Conservation (phyloP, 192 early-diverging fungal genomes). For the Coemansia aciculifera region DNA sequence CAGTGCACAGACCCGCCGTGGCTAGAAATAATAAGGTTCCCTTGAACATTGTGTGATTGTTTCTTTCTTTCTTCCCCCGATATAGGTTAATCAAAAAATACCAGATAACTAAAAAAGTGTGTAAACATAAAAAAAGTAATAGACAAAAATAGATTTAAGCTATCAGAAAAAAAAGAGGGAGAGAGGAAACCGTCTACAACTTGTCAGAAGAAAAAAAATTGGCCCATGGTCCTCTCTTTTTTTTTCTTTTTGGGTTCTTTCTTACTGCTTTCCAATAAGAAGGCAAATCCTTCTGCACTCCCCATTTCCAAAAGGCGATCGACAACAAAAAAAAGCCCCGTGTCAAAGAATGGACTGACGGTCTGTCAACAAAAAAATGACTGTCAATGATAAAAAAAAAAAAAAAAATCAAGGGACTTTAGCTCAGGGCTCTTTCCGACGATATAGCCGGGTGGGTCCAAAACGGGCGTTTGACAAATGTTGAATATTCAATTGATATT, state of each 20-base stretch:
- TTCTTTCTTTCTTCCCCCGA: not conserved
- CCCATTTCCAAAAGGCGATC: not conserved
- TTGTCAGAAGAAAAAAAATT: not conserved
- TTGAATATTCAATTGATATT: not conserved
- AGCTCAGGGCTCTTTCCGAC: too few relatives aligned
- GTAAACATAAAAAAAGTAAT: not conserved
- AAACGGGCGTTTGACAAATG: not conserved
- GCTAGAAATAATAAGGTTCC: not conserved
- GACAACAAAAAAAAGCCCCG: not conserved
- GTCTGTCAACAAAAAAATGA: not conserved
- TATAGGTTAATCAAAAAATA: not conserved
- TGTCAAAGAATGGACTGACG: not conserved
- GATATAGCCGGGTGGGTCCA: too few relatives aligned
- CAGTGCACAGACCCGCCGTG: conserved; percentile 12
- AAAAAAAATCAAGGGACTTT: not conserved
- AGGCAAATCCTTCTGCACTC: not conserved
- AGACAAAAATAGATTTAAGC: not conserved
- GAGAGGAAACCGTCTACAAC: not conserved
- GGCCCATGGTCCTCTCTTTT: not conserved
- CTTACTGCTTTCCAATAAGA: conserved; percentile 11
- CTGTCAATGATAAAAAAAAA: not conserved
- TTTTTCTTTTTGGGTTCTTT: not conserved
- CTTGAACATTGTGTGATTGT: not conserved
- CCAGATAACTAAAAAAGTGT: not conserved
- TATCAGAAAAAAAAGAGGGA: not conserved